These are phyloP conservation scores for Colletotrichum ledebouriae DNA, from an alignment of 2,329 filamentous ascomycete species.

Conservation along the genomic window DNA sequence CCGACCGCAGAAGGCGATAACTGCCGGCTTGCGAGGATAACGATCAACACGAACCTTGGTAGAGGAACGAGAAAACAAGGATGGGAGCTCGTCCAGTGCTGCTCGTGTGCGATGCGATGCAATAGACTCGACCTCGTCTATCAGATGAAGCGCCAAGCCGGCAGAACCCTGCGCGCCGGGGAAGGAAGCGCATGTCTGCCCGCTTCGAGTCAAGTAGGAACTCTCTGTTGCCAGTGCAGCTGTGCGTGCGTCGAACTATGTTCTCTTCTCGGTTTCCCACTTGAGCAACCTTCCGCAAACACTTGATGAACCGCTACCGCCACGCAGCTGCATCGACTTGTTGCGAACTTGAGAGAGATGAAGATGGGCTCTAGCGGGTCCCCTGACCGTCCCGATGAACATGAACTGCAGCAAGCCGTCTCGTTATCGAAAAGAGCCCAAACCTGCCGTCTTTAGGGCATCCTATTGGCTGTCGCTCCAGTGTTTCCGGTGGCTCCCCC, in stretches of 20 bases:
- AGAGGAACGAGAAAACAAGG: conserved; percentile 22
- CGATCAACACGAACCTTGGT: conserved; percentile 32
- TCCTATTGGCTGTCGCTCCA: conserved; percentile 31
- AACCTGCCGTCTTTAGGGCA: not conserved
- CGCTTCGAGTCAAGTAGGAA: conserved; percentile 5
- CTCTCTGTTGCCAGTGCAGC: conserved; percentile 20
- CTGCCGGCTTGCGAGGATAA: conserved; percentile 13
- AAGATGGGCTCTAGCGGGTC: conserved; percentile 23
- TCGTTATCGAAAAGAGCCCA: conserved; percentile 6
- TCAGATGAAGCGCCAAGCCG: conserved; percentile 41
- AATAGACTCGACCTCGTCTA: conserved; percentile 29
- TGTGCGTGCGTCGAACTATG: conserved; percentile 3
- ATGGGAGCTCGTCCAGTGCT: conserved; percentile 26
- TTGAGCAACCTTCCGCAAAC: not conserved
- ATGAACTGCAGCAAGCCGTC: not conserved
- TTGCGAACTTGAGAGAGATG: conserved; percentile 10
- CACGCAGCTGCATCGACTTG: not conserved
- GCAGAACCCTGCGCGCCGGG: conserved; percentile 37
- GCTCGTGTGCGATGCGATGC: conserved; percentile 4
- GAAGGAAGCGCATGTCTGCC: conserved; percentile 26
- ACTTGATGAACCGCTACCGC: not conserved
- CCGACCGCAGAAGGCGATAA: conserved; percentile 11
- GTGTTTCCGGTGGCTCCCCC: conserved; percentile 32
- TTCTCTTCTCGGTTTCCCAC: not conserved
- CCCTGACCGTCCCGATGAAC: not conserved